Evolutionary conservation across 2,329 filamentous ascomycete species (phyloP).

Genomic region (Colletotrichum siamense): DNA sequence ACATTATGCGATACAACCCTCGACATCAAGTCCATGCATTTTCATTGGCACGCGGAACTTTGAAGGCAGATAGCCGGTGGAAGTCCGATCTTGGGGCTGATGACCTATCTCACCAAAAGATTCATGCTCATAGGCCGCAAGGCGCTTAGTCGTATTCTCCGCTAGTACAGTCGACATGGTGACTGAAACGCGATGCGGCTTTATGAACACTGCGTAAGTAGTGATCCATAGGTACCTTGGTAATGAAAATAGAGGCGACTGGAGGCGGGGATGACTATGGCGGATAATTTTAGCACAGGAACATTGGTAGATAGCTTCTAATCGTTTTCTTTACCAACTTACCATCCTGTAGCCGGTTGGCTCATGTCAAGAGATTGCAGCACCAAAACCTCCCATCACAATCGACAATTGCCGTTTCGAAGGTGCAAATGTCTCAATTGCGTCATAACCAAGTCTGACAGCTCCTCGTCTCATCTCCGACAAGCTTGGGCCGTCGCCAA

Average conservation of each 20-base stretch:
- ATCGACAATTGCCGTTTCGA: background rate
- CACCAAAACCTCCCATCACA: background rate
- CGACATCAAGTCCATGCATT: background rate
- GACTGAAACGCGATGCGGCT: background rate
- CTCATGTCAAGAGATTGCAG: accelerated
- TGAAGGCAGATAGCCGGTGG: background rate
- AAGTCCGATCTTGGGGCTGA: background rate
- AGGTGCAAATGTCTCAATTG: background rate
- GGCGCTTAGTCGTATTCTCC: background rate
- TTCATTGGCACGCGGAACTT: accelerated
- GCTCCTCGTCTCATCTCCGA: background rate
- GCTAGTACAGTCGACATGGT: background rate
- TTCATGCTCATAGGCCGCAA: background rate
- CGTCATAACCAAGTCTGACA: background rate
- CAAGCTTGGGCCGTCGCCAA: background rate
- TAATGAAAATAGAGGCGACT: background rate
- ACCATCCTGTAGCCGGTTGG: background rate
- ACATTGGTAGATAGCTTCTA: too few relatives aligned
- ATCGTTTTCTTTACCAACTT: too few relatives aligned
- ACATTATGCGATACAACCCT: background rate
- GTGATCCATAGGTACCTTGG: too few relatives aligned
- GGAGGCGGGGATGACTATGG: background rate
- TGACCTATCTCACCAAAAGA: background rate
- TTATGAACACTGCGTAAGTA: too few relatives aligned
- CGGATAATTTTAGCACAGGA: too few relatives aligned